Base-by-base conservation (phyloP, 2,329 filamentous ascomycete genomes). In the Cadophora sp. region DNA sequence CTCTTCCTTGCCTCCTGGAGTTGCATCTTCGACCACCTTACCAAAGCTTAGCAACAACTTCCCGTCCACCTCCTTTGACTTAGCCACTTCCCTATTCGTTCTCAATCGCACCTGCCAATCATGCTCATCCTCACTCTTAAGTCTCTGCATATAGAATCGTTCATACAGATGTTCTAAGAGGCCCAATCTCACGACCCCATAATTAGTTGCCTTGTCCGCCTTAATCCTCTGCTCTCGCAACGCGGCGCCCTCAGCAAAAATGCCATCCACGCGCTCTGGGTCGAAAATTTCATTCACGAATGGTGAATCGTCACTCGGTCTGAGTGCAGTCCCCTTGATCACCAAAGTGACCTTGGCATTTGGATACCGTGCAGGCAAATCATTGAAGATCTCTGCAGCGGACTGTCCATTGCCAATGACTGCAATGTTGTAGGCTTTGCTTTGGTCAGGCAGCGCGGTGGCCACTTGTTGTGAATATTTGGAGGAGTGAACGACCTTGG, bases 271-370 rank as follows among this genome's bases (percentile, higher is more conserved):
- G 69, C 90, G 91, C 37, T 91, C 89, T 1, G 95, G 95, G 81
- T 98, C 94, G 84, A 98, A 98, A 77, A 98, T 92, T 76, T 96
- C 94, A 80, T 98, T 98, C 75, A 98, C 94, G 76, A 98, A 98
- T 19, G 95, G 95, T 63, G 93, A 97, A 79, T 98, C 95, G 77
- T 98, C 95, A 77, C 93, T 97, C 1, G 95, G 95, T 74, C 91
- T 89, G 68, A 98, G 81, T 65, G 95, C 94, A 71, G 93, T 88
- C 55, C 91, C 90, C 73, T 93, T 90, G 84, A 97, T 95, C 69
- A 97, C 83, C 67, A 98, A 81, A 40, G 84, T 87, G 0, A 94
- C 94, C 75, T 87, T 86, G 31, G 92, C 89, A 78, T 95, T 94
- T 43, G 94, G 93, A 78, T 97, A 97, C 58, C 92, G 83, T 46